Conservation (phyloP, 441 rosid genomes). For the Gossypium trilobum region DNA sequence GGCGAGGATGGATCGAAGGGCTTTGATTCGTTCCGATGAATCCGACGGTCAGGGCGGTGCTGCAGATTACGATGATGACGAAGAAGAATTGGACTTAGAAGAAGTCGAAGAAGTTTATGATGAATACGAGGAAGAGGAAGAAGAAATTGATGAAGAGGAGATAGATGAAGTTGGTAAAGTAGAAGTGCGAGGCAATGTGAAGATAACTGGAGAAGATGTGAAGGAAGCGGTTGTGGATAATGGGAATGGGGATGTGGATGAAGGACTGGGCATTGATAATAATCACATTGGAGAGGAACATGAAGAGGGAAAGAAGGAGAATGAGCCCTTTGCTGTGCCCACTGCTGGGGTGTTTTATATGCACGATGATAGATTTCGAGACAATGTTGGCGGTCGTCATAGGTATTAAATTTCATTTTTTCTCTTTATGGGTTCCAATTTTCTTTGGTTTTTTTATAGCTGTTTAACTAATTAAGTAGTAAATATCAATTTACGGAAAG, state of each 20-base stretch:
- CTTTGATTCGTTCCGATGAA: constrained; percentile 44
- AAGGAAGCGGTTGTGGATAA: constrained; percentile 22
- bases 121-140: constrained; percentile 11
- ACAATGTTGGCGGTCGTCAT: constrained; percentile 43
- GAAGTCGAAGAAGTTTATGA: constrained; percentile 26
- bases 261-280: constrained; percentile 20
- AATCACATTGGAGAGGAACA: constrained; percentile 27
- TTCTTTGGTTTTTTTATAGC: not conserved
- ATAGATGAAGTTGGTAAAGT: not conserved
- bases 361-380: constrained; percentile 92
- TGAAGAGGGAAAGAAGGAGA: constrained; percentile 49
- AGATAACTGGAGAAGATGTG: constrained; percentile 8
- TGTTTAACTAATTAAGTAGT: not conserved
- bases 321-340: constrained; percentile 82
- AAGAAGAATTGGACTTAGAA: constrained; percentile 36
- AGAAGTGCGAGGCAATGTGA: constrained; percentile 6
- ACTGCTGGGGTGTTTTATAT: constrained; percentile 93
- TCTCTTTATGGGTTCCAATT: not conserved
- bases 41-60: constrained; percentile 61
- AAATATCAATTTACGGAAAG: not conserved
- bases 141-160: constrained; percentile 5
- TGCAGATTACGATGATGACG: constrained; percentile 53
- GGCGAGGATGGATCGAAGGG: constrained; percentile 30
- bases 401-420: constrained; percentile 15
- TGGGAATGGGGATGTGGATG: constrained; percentile 22